These are phyloP conservation scores for Panaeolus papilionaceus DNA, from an alignment of 768 basidiomycete genomes.

Conservation along the genomic window DNA sequence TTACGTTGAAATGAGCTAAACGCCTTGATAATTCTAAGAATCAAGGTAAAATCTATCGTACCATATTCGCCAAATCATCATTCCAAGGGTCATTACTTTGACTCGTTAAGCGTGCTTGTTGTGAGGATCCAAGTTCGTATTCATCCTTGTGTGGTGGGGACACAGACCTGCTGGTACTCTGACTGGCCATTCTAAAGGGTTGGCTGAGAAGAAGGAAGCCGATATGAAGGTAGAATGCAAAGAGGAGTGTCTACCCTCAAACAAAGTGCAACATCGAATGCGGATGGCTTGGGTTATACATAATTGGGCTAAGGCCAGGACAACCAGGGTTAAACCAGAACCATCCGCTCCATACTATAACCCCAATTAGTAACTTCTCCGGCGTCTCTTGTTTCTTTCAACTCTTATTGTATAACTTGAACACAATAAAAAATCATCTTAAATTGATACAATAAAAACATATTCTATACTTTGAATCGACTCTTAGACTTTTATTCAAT, in stretches of 20 bases:
- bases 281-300: neutral
- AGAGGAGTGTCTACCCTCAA: neutral
- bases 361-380: slow-evolving; percentile 1
- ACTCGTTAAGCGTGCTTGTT: slow-evolving; percentile 18
- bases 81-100: slow-evolving; percentile 26
- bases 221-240: slow-evolving; percentile 5
- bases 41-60: slow-evolving; percentile 6
- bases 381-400: neutral
- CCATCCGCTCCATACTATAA: neutral
- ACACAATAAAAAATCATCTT: neutral
- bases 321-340: neutral
- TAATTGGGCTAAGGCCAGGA: neutral
- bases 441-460: neutral
- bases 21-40: slow-evolving; percentile 9
- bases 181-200: neutral
- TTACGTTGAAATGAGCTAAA: neutral
- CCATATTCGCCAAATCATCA: slow-evolving; percentile 31
- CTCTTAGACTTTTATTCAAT: neutral
- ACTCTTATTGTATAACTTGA: neutral
- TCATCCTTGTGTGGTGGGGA: neutral
- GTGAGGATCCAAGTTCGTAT: slow-evolving; percentile 1
- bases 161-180: slow-evolving; percentile 7
- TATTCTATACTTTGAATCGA: no score
- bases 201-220: neutral
- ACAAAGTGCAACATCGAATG: slow-evolving; percentile 10